Conservation (phyloP, 306 rosid genomes). For the Carpinus viminea region DNA sequence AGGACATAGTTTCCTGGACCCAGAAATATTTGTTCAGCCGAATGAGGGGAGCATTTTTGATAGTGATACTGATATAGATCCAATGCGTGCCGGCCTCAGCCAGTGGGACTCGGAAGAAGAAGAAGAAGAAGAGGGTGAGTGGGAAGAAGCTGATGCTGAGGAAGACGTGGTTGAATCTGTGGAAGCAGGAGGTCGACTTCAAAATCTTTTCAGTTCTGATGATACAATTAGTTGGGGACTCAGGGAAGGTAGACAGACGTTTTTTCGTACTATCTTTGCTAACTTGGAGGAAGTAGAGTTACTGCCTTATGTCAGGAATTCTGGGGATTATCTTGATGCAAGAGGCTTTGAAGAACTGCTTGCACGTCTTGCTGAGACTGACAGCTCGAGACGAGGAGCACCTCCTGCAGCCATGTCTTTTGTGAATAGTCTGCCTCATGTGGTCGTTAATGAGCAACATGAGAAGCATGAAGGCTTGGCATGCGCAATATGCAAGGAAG, state of each 20-base stretch:
- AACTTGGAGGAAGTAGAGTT: slow-evolving; percentile 47
- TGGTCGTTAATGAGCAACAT: slow-evolving; percentile 60
- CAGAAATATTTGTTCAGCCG: slow-evolving; percentile 48
- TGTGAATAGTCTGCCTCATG: slow-evolving; percentile 57
- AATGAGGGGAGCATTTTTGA: slow-evolving; percentile 53
- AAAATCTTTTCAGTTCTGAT: slow-evolving; percentile 46
- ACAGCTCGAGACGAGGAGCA: slow-evolving; percentile 79
- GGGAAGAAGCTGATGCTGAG: slow-evolving; percentile 57
- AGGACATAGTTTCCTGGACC: slow-evolving; percentile 65
- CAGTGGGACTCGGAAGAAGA: slow-evolving; percentile 67
- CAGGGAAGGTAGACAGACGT: slow-evolving; percentile 45
- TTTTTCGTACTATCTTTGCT: slow-evolving; percentile 28
- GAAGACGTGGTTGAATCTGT: slow-evolving; percentile 36
- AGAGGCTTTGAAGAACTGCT: slow-evolving; percentile 69
- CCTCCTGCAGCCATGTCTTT: slow-evolving; percentile 78
- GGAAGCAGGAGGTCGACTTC: slow-evolving; percentile 46
- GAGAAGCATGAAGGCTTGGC: slow-evolving; percentile 59
- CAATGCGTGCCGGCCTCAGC: slow-evolving; percentile 81
- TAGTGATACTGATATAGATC: slow-evolving; percentile 89
- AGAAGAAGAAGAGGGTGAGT: slow-evolving; percentile 47
- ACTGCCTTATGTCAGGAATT: slow-evolving; percentile 46
- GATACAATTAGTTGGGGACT: slow-evolving; percentile 37
- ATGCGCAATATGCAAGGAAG: slow-evolving; percentile 95
- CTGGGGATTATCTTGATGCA: slow-evolving; percentile 68
- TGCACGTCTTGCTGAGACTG: slow-evolving; percentile 72